Evolutionary conservation across 805 yeast genomes (phyloP).

Genomic region (Ascoidea rubescens): DNA sequence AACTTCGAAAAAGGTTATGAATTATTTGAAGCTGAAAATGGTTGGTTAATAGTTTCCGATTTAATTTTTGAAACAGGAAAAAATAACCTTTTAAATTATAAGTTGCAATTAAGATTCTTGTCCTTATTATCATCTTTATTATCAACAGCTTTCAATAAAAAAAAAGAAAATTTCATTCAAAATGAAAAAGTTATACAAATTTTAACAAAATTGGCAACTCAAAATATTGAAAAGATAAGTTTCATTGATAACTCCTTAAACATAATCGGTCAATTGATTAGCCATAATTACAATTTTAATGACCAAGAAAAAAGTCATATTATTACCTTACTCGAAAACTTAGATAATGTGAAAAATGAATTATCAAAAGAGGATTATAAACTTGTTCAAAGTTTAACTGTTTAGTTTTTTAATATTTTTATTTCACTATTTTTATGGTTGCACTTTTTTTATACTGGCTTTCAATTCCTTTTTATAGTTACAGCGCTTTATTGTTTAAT

Average conservation of each 20-base stretch:
- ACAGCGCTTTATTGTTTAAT: conserved; percentile 4
- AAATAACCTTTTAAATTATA: conserved; percentile 16
- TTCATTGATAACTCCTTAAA: conserved; percentile 44
- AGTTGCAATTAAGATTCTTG: conserved; percentile 36
- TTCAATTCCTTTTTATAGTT: conserved; percentile 16
- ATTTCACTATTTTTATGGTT: too few relatives aligned
- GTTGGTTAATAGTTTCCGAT: conserved; percentile 41
- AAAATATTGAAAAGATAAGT: conserved; percentile 20
- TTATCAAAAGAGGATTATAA: conserved; percentile 41
- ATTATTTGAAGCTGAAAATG: conserved; percentile 40
- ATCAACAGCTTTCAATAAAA: conserved; percentile 33
- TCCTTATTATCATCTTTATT: conserved; percentile 47
- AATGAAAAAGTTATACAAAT: conserved; percentile 20
- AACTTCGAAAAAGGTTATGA: conserved; percentile 46
- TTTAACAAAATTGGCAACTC: conserved; percentile 15
- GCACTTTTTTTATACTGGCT: too few relatives aligned
- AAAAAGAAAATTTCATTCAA: conserved; percentile 18
- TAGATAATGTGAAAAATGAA: conserved; percentile 30
- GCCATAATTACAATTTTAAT: conserved; percentile 30
- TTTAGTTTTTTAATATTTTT: too few relatives aligned
- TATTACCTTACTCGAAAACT: conserved; percentile 20
- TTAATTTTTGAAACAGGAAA: conserved; percentile 13
- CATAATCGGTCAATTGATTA: conserved; percentile 31
- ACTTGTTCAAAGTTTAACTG: conserved; percentile 24
- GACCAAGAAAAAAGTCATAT: conserved; percentile 27